Conservation (phyloP, 2,329 filamentous ascomycete species). For the Neodidymelliopsis sp. region DNA sequence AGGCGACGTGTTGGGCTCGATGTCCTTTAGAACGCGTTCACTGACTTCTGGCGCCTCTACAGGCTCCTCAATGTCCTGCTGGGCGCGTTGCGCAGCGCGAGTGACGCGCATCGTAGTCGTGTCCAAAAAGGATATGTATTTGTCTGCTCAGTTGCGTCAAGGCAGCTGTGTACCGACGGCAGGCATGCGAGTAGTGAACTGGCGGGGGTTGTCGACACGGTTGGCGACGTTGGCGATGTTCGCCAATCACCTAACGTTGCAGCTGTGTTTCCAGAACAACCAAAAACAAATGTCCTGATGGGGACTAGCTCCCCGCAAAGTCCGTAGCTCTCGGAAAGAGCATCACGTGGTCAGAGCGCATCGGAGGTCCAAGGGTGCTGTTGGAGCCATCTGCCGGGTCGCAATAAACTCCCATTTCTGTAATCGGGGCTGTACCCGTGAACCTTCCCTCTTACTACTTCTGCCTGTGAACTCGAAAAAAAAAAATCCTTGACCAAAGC, state of each 20-base stretch:
- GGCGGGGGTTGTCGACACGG: slow-evolving; percentile 15
- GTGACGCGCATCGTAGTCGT: slow-evolving; percentile 52
- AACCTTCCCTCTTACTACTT: slow-evolving; percentile 1
- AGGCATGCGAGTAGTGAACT: slow-evolving; percentile 25
- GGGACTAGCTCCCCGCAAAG: slow-evolving; percentile 4
- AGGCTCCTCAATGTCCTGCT: slow-evolving; percentile 49
- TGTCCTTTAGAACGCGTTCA: slow-evolving; percentile 49
- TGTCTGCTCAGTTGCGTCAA: background rate
- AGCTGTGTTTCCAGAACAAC: slow-evolving; percentile 4
- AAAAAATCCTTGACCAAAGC: background rate
- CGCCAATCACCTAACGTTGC: slow-evolving; percentile 4
- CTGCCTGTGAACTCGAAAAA: slow-evolving; percentile 4
- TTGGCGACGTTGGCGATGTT: slow-evolving; percentile 1
- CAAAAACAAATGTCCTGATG: slow-evolving; percentile 13
- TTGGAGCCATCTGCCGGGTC: slow-evolving; percentile 15
- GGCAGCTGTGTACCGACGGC: slow-evolving; percentile 17
- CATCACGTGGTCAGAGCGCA: slow-evolving; percentile 9
- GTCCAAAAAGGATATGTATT: slow-evolving; percentile 1
- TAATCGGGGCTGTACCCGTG: slow-evolving; percentile 10
- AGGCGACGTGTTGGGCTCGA: slow-evolving; percentile 46
- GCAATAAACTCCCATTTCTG: background rate
- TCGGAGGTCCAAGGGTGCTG: background rate
- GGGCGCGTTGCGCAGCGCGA: slow-evolving; percentile 53
- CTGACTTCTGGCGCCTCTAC: slow-evolving; percentile 38
- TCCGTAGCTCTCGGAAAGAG: slow-evolving; percentile 1